Percentiles rank a stretch among this genome's conserved stretches.
Evolutionary conservation across 202 grass and related monocot genomes (phyloP).

Genomic region (Saccharum hybrid): DNA sequence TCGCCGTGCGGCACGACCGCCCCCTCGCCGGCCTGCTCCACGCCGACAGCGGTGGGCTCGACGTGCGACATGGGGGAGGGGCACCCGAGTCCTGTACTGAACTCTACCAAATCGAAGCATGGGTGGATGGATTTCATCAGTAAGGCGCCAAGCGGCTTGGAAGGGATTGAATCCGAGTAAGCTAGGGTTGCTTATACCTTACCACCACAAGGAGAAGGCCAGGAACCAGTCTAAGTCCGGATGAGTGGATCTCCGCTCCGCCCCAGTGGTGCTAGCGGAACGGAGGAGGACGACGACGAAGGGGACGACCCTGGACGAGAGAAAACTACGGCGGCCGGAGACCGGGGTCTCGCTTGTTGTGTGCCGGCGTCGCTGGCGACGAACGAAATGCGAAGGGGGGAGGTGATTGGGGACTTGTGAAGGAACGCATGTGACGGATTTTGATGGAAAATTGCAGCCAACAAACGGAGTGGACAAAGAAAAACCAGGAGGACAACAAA

Average conservation of each 20-base stretch:
- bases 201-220: background rate
- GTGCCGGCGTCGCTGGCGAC: background rate
- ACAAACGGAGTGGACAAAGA: background rate
- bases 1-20: background rate
- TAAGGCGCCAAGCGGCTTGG: background rate
- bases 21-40: background rate
- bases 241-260: constrained; percentile 2
- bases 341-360: background rate
- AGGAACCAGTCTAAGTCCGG: background rate
- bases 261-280: background rate
- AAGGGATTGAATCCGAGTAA: background rate
- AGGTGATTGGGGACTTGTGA: background rate
- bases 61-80: constrained; percentile 11
- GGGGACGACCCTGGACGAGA: background rate
- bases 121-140: constrained; percentile 20
- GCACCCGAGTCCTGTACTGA: background rate
- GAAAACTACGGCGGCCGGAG: background rate
- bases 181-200: constrained; percentile 33
- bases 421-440: background rate
- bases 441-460: background rate
- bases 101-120: constrained; percentile 1
- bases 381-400: background rate
- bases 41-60: background rate
- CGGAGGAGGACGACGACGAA: background rate
- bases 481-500: no score